Base-by-base conservation (phyloP, 1,139 yeast species). In the Scheffersomyces illinoinensis region DNA sequence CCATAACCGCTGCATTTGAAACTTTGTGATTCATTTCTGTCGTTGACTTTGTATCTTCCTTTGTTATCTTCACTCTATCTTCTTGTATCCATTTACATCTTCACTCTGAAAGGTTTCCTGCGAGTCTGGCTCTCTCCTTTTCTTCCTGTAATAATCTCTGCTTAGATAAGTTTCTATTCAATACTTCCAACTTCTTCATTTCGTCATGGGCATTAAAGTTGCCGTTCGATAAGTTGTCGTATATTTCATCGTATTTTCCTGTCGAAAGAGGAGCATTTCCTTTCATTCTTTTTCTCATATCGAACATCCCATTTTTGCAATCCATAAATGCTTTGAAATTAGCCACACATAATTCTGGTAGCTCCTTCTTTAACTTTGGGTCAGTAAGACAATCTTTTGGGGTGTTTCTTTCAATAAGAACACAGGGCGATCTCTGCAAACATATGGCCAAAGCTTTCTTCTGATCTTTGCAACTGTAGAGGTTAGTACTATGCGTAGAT, bases 361-460 rank as follows among this genome's bases (percentile, higher is more conserved):
- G 78, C 54, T 90, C 89, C 59, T 83, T 82, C 58, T 88, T 81
- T 54, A 95, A 81, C 62, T 89, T 89, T 0, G 97, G 97, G 64
- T 93, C 83, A 53, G 90, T 89, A 26, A 93, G 75, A 71, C 99
- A 95, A 61, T 92, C 89, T 64, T 91, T 89, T 4, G 99, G 99
- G 2, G 93, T 91, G 74, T 95, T 84, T 63, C 99, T 81, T 63
- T 95, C 91, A 50, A 95, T 84, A 78, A 95, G 83, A 58, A 95
- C 99, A 74, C 99, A 95, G 18, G 98, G 98, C 5, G 98, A 93
- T 71, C 98, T 82, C 73, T 95, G 99, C 55, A 95, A 82, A 71
- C 99, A 95, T 24, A 95, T 89, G 7, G 98, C 98, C 62, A 95
- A 92, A 18, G 97, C 97, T 68, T 86, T 91, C 68, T 93, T 86